Evolutionary conservation across 257 asterid species (phyloP).

Genomic region (Gardenia jasminoides): DNA sequence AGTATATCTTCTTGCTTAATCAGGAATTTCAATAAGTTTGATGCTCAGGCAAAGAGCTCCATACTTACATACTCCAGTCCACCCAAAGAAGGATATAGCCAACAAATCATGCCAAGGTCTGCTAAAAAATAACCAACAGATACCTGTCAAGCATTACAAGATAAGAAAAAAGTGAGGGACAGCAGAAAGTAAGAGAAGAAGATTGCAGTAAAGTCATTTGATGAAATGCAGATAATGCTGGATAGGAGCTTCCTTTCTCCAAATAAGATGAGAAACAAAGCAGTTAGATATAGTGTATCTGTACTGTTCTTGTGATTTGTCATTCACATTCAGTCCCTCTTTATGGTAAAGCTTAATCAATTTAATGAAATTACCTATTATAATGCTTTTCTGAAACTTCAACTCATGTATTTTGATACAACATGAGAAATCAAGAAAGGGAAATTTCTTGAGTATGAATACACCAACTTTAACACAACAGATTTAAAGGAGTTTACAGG

Average conservation of each 20-base stretch:
- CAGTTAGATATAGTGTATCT: background rate
- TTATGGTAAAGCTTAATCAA: background rate
- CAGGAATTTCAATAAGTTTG: background rate
- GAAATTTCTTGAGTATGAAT: background rate
- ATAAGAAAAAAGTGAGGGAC: constrained; percentile 19
- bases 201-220: background rate
- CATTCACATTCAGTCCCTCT: background rate
- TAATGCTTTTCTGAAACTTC: background rate
- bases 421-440: background rate
- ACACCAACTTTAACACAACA: background rate
- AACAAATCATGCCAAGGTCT: constrained; percentile 94
- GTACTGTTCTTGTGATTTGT: background rate
- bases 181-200: background rate
- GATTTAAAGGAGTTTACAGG: background rate
- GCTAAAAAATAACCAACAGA: constrained; percentile 89
- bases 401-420: background rate
- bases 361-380: background rate
- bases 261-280: background rate
- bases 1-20: background rate
- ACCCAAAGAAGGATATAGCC: constrained; percentile 91
- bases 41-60: background rate
- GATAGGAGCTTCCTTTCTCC: background rate
- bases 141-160: constrained; percentile 43
- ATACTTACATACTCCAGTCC: constrained; percentile 90
- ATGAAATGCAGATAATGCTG: background rate